These are phyloP conservation scores for Cardamine occulta DNA, from an alignment of 345 rosid genomes.

Conservation along the genomic window DNA sequence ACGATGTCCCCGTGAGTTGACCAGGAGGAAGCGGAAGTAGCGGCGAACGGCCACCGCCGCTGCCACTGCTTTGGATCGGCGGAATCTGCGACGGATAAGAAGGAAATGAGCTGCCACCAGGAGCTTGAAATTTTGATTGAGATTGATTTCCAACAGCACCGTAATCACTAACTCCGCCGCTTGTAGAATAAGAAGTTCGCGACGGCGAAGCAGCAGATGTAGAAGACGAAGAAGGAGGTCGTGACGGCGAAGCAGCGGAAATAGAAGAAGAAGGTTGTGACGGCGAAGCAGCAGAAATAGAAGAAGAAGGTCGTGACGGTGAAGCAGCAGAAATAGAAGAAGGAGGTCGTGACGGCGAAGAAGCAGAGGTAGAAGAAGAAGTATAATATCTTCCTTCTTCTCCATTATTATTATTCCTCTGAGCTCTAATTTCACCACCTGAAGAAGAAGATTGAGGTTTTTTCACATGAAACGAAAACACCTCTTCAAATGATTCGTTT, in stretches of 20 bases:
- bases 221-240: neutral
- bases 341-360: conserved; percentile 1
- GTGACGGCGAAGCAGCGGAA: conserved; percentile 29
- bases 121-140: conserved; percentile 41
- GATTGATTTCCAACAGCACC: conserved; percentile 29
- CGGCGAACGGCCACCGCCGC: conserved; percentile 25
- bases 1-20: conserved; percentile 23
- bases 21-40: conserved; percentile 45
- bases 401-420: conserved; percentile 11
- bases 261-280: conserved; percentile 21
- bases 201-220: no score
- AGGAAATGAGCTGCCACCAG: conserved; percentile 24
- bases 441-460: conserved; percentile 22
- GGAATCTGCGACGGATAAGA: conserved; percentile 13
- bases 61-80: neutral
- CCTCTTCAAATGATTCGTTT: conserved; percentile 14
- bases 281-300: conserved; percentile 23
- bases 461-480: conserved; percentile 33
- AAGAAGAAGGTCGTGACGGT: neutral
- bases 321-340: conserved; percentile 6
- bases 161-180: neutral
- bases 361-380: conserved; percentile 26
- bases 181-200: conserved; percentile 26
- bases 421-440: conserved; percentile 30
- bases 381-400: conserved; percentile 30